Base-by-base conservation (phyloP, 257 asterid species). In the Dorcoceras hygrometricum region DNA sequence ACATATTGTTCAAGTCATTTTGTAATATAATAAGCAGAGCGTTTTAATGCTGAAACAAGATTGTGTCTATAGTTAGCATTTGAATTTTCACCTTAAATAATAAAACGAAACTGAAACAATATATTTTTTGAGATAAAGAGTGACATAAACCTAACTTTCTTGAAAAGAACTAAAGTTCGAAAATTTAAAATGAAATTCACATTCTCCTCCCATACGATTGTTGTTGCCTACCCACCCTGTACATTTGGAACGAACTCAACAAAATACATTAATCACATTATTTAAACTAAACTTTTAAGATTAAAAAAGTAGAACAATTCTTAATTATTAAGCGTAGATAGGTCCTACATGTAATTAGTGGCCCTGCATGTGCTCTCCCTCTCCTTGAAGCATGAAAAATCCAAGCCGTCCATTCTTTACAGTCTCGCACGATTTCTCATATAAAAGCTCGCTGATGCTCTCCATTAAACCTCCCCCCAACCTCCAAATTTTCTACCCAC, bases 361-460 rank as follows among this genome's bases (percentile, higher is more conserved):
- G 79, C 83, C 66, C 71, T 87, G 82, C 96, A 89, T 85, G 91
- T 89, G 96, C 89, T 79, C 80, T 80, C 87, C 89, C 73, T n/a
- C 65, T 69, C 73, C 88, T 81, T 87, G 83, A 71, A 74, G 32
- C 71, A 53, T 63, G 76, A 79, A 71, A n/a, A 80, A 80, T 81
- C 83, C 85, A 63, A 81, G 85, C 95, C 89, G 89, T 78, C 95
- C 88, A 75, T 76, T 78, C 67, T 71, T 72, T 63, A 36, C 73
- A 36, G 69, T 78, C 71, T 67, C 72, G 57, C 31, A 48, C 12
- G 1, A 48, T 61, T 68, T 26, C n/a, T 12, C 71, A 61, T 79
- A 83, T 71, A 85, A 78, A 78, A 80, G 27, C 77, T 22, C 19
- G 9, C 67, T 66, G 31, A 65, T 75, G 75, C 81, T 76, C 81